Evolutionary conservation across 208 protist species (phyloP).

Genomic region (Trypanosoma lewisi): DNA sequence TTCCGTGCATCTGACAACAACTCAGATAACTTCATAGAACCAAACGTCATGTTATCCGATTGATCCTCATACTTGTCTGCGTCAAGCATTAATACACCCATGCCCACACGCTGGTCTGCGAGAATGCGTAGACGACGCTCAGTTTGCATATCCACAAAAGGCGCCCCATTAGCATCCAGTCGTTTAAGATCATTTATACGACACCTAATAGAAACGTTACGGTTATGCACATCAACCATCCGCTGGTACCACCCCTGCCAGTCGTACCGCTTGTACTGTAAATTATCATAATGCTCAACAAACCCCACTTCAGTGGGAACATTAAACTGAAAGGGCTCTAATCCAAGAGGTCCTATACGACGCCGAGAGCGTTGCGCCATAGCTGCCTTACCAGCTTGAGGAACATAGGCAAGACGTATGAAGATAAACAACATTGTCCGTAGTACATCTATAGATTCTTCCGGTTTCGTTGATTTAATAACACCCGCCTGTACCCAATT

Average conservation of each 20-base stretch:
- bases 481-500: slow-evolving; percentile 71
- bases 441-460: slow-evolving; percentile 24
- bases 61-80: slow-evolving; percentile 90
- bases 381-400: slow-evolving; percentile 68
- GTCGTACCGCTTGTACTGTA: slow-evolving; percentile 90
- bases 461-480: slow-evolving; percentile 18
- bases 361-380: slow-evolving; percentile 78
- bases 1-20: slow-evolving; percentile 88
- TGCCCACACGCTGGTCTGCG: slow-evolving; percentile 72
- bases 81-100: slow-evolving; percentile 87
- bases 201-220: slow-evolving; percentile 84
- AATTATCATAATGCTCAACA: slow-evolving; percentile 88
- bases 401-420: slow-evolving; percentile 79
- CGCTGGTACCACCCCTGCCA: slow-evolving; percentile 91
- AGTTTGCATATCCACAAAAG: slow-evolving; percentile 82
- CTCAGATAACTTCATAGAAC: slow-evolving; percentile 70
- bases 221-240: slow-evolving; percentile 89
- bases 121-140: slow-evolving; percentile 85
- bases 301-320: slow-evolving; percentile 77
- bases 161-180: slow-evolving; percentile 64
- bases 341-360: slow-evolving; percentile 73
- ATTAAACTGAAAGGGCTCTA: slow-evolving; percentile 66
- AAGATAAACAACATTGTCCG: slow-evolving; percentile 70
- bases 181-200: slow-evolving; percentile 79
- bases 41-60: slow-evolving; percentile 81